Conservation (phyloP, 805 yeast species). For the Hanseniaspora singularis region DNA sequence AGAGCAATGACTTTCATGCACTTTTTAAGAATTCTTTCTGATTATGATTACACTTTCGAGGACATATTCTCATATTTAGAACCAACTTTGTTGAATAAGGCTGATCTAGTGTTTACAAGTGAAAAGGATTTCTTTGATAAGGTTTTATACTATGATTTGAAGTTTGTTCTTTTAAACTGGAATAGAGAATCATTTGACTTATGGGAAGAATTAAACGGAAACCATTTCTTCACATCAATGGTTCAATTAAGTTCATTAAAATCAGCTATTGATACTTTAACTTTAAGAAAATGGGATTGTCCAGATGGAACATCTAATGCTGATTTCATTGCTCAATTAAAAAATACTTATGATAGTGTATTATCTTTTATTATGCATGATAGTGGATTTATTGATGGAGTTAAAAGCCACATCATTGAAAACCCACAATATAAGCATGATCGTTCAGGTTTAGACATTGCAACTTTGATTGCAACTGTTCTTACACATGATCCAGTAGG, state of each 20-base stretch:
- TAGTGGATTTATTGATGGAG: slow-evolving; percentile 30
- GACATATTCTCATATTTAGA: slow-evolving; percentile 17
- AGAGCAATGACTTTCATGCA: slow-evolving; percentile 53
- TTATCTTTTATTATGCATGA: slow-evolving; percentile 23
- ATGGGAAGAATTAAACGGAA: slow-evolving; percentile 78
- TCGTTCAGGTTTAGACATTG: slow-evolving; percentile 70
- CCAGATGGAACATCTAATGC: not conserved
- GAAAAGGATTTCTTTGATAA: slow-evolving; percentile 36
- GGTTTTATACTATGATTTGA: slow-evolving; percentile 57
- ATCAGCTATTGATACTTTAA: slow-evolving; percentile 34
- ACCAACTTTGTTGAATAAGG: slow-evolving; percentile 9
- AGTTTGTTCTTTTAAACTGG: slow-evolving; percentile 56
- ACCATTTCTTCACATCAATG: slow-evolving; percentile 69
- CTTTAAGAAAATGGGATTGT: not conserved
- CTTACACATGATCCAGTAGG: slow-evolving; percentile 32
- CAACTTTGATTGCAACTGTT: slow-evolving; percentile 40
- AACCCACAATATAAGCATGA: slow-evolving; percentile 41
- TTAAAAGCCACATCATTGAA: slow-evolving; percentile 52
- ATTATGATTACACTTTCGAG: slow-evolving; percentile 23
- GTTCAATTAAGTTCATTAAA: slow-evolving; percentile 60
- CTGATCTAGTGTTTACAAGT: slow-evolving; percentile 18
- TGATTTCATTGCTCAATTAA: slow-evolving; percentile 20
- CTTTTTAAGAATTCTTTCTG: slow-evolving; percentile 37
- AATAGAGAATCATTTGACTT: slow-evolving; percentile 55
- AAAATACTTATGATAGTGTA: slow-evolving; percentile 20